Conservation (phyloP, 78 protist genomes). For the Pigoraptor vietnamica region DNA sequence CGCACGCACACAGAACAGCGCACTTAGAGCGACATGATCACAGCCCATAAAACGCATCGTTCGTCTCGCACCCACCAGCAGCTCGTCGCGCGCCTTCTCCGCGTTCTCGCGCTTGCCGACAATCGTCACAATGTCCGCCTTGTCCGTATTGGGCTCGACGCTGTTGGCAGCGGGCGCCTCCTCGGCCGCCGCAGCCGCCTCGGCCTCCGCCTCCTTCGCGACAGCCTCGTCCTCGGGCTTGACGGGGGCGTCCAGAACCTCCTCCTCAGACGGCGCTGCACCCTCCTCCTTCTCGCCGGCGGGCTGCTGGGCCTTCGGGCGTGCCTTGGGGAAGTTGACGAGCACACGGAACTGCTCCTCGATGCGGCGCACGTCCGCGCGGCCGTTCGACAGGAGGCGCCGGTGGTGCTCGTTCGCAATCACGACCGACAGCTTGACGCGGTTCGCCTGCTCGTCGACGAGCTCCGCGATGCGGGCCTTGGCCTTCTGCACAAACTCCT, state of each 20-base stretch:
- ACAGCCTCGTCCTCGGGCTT: not conserved
- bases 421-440: not conserved
- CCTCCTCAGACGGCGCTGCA: not conserved
- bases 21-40: too few relatives aligned
- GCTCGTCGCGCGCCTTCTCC: constrained; percentile 2
- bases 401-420: not conserved
- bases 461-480: not conserved
- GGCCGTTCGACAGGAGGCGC: not conserved
- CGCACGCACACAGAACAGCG: too few relatives aligned
- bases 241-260: not conserved
- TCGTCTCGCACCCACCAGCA: not conserved
- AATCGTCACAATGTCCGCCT: not conserved
- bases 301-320: not conserved
- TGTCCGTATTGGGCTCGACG: not conserved
- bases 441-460: not conserved
- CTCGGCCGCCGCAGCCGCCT: not conserved
- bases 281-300: not conserved
- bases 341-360: not conserved
- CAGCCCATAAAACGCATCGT: too few relatives aligned
- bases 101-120: not conserved
- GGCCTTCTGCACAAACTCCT: not conserved
- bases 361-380: not conserved
- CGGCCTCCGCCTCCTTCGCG: not conserved
- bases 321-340: not conserved
- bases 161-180: not conserved